These are phyloP conservation scores for Pichia ethanolica DNA, from an alignment of 805 yeast species.

Conservation along the genomic window DNA sequence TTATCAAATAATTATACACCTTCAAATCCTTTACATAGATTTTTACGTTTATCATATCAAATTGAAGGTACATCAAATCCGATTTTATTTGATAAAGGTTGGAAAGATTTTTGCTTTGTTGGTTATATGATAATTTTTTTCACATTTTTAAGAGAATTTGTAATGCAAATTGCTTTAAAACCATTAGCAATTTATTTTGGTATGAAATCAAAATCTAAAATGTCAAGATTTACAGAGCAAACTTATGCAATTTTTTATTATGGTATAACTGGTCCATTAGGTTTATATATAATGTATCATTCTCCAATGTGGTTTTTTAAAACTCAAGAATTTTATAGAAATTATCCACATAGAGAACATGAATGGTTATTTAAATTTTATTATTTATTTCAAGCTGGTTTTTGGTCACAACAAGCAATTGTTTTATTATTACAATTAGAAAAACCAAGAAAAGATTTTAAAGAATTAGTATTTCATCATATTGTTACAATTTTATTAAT, in stretches of 20 bases:
- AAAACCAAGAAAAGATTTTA: conserved; percentile 89
- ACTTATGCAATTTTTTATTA: conserved; percentile 77
- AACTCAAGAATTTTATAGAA: conserved; percentile 70
- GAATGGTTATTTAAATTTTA: conserved; percentile 66
- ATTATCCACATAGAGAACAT: conserved; percentile 78
- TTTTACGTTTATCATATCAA: conserved; percentile 59
- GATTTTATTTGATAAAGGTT: conserved; percentile 73
- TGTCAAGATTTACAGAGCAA: conserved; percentile 87
- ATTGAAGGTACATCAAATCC: conserved; percentile 48
- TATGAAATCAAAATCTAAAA: conserved; percentile 45
- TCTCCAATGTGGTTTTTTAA: conserved; percentile 87
- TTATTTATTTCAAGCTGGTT: conserved; percentile 89
- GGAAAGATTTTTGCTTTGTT: conserved; percentile 72
- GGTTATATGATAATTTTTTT: conserved; percentile 76
- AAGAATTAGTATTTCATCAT: conserved; percentile 89
- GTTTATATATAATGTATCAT: conserved; percentile 78
- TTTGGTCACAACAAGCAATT: conserved; percentile 94
- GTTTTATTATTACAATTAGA: conserved; percentile 79
- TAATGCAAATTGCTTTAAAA: conserved; percentile 71
- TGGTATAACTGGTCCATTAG: conserved; percentile 75
- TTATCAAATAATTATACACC: conserved; percentile 50
- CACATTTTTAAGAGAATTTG: conserved; percentile 84
- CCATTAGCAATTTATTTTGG: conserved; percentile 61
- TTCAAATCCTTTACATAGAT: conserved; percentile 54
- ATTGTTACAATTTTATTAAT: conserved; percentile 83